A percentile compares a stretch with the other conserved stretches of the same genome.
These are phyloP conservation scores for Eimeria praecox DNA, from an alignment of 169 alveolate species.

Conservation along the genomic window DNA sequence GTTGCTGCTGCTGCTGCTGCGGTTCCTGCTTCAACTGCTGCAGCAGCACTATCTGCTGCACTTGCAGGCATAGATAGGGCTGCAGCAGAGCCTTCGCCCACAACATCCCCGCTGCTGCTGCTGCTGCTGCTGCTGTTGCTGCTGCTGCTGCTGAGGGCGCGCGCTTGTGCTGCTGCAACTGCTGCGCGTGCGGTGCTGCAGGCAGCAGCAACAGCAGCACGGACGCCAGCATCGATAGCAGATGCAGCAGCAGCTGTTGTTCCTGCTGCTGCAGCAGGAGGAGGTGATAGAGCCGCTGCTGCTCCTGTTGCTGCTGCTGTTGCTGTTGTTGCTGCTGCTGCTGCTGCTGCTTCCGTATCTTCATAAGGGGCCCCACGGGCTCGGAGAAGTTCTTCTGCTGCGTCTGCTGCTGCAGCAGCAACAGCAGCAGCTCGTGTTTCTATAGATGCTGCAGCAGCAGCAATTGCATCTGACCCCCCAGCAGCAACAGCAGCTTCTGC, in stretches of 20 bases:
- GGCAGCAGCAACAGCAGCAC: slow-evolving; percentile 51
- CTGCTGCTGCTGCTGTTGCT: slow-evolving; percentile 20
- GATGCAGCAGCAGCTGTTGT: slow-evolving; percentile 48
- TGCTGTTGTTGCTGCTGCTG: slow-evolving; percentile 62
- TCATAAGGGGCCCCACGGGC: background rate
- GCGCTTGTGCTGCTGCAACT: slow-evolving; percentile 32
- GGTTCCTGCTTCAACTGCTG: background rate
- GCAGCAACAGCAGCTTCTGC: slow-evolving; percentile 43
- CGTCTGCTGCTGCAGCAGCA: slow-evolving; percentile 23
- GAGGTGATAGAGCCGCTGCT: background rate
- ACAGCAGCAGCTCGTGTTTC: slow-evolving; percentile 17
- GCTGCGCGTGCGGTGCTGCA: slow-evolving; percentile 37
- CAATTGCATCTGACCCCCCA: background rate
- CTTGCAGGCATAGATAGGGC: background rate
- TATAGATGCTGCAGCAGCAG: background rate
- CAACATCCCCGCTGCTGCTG: slow-evolving; percentile 4
- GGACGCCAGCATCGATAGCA: slow-evolving; percentile 37
- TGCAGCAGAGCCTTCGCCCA: background rate
- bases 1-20: slow-evolving; percentile 55
- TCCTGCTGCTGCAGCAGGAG: background rate
- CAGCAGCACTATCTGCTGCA: background rate
- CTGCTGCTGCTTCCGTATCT: background rate
- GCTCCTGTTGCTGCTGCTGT: slow-evolving; percentile 16
- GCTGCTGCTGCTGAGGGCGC: slow-evolving; percentile 22
- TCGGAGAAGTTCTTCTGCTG: background rate